Base-by-base conservation (phyloP, 306 rosid species). In the Argentina anserina region DNA sequence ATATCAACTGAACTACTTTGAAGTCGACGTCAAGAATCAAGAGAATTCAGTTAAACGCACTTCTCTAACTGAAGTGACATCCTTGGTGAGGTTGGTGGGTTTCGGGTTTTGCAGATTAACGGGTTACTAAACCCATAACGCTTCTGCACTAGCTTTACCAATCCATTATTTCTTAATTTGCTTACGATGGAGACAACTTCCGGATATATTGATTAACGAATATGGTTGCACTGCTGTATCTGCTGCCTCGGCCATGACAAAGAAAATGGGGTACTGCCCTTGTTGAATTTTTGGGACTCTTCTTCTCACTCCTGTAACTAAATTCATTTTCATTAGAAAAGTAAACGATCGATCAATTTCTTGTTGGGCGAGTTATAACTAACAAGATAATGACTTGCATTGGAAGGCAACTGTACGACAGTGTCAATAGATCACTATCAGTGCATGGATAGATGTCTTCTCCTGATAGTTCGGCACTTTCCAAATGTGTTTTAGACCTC, bases 11-110 rank as follows among this genome's bases (percentile, higher is more conserved):
- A 58, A 28, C 67, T 18, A 50, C 66, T 85, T 83, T 41, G 70
- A 59, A 34, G 72, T 6, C 65, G 39, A 80, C 55, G 50, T 76
- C 76, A 81, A 70, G 73, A 37, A 45, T 76, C 76, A 81, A 70
- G 73, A 37, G 80, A 84, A 77, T 84, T 88, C 83, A 74, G 88
- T 87, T 83, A 84, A 87, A 83, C 87, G 78, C 83, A 79, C 86
- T 86, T 87, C 81, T 46, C 87, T 72, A 79, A 78, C 84, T 69
- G 82, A 85, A 83, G 90, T 85, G 83, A 80, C 75, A 79, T 74
- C 55, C 85, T 89, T 77, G 88, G 98, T 90, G 98, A 78, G 90
- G 90, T 88, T 73, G 90, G 86, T 87, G 78, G 47, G 43, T 39
- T 70, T 76, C 52, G 39, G 47, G 67, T 71, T 80, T 50, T 36